Percentiles rank a stretch among this genome's conserved stretches.
Evolutionary conservation across 176 grass and related monocot genomes (phyloP).

Genomic region (Aegilops speltoides): DNA sequence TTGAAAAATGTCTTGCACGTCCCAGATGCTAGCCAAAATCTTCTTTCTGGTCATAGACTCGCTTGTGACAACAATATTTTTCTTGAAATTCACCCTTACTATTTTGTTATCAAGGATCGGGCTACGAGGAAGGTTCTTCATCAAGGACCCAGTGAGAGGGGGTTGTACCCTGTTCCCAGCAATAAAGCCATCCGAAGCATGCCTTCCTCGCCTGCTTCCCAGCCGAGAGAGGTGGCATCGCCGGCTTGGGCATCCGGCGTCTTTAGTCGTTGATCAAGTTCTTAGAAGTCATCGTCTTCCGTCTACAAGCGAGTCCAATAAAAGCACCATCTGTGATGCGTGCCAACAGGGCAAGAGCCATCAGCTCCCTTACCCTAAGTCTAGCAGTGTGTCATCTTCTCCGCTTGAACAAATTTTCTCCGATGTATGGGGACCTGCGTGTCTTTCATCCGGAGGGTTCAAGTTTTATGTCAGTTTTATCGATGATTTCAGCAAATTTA

Average conservation of each 20-base stretch:
- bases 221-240: background rate
- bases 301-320: background rate
- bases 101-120: background rate
- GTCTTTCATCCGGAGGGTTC: too few species aligned
- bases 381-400: background rate
- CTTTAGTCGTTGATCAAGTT: background rate
- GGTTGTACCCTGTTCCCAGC: background rate
- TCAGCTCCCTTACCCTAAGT: background rate
- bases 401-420: too few species aligned
- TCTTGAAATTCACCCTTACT: background rate
- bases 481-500: too few species aligned
- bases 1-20: background rate
- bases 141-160: background rate
- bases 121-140: background rate
- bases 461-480: too few species aligned
- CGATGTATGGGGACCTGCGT: too few species aligned
- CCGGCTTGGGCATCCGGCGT: background rate
- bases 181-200: background rate
- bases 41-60: background rate
- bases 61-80: background rate
- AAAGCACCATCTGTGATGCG: background rate
- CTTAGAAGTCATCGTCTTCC: background rate
- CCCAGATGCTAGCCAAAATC: background rate
- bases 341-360: background rate
- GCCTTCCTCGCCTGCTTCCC: background rate